Percentiles rank a stretch among this genome's conserved stretches.
These are phyloP conservation scores for Chrysosporium queenslandicum DNA, from an alignment of 2,329 filamentous ascomycete species.

Conservation along the genomic window DNA sequence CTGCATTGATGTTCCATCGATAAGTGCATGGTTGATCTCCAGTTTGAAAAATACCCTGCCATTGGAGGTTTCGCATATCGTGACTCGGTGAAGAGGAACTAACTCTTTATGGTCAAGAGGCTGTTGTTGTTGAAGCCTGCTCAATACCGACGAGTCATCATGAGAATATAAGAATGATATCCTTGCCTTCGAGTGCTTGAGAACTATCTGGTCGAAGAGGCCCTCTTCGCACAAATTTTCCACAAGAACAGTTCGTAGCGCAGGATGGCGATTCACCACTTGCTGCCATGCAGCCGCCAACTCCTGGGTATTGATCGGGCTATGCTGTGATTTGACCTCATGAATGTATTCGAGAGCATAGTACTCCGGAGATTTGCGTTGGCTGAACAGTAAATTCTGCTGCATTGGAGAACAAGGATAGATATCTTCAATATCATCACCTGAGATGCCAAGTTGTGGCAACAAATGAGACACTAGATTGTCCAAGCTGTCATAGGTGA, in stretches of 20 bases:
- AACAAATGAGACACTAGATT: not conserved
- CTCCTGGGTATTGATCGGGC: slow-evolving; percentile 16
- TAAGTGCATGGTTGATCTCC: slow-evolving; percentile 31
- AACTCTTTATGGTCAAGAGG: slow-evolving; percentile 17
- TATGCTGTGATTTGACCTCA: not conserved
- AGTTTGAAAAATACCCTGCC: slow-evolving; percentile 27
- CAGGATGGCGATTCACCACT: slow-evolving; percentile 26
- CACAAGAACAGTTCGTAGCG: slow-evolving; percentile 27
- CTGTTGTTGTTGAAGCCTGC: slow-evolving; percentile 19
- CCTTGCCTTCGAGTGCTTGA: slow-evolving; percentile 21
- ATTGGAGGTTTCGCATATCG: slow-evolving; percentile 24
- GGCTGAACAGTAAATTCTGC: slow-evolving; percentile 28
- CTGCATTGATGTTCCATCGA: slow-evolving; percentile 28
- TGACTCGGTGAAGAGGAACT: slow-evolving; percentile 28
- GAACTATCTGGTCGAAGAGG: slow-evolving; percentile 30
- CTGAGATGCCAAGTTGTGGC: not conserved
- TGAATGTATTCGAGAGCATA: not conserved
- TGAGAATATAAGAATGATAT: slow-evolving; percentile 24
- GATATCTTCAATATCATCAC: slow-evolving; percentile 26
- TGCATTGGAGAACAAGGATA: slow-evolving; percentile 35
- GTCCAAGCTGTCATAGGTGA: not conserved
- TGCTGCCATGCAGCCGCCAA: slow-evolving; percentile 26
- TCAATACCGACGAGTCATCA: slow-evolving; percentile 19
- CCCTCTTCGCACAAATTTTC: slow-evolving; percentile 25
- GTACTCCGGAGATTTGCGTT: not conserved